Evolutionary conservation across 202 grass and related monocot genomes (phyloP).

Genomic region (Elaeis oleifera): DNA sequence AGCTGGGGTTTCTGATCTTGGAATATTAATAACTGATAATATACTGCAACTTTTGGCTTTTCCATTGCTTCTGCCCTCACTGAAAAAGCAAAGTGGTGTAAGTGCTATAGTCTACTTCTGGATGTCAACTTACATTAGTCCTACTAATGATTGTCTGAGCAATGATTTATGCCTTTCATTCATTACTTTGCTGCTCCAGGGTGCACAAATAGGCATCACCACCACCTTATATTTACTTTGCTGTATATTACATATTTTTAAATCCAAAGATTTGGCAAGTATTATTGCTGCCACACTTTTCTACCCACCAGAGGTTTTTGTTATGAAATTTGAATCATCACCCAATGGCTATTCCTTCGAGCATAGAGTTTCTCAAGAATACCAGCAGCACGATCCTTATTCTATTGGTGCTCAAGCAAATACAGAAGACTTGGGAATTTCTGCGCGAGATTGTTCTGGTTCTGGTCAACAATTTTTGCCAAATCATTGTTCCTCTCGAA

Average conservation of each 20-base stretch:
- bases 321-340: conserved; percentile 29
- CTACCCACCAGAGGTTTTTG: conserved; percentile 50
- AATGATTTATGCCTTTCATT: no score
- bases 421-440: conserved; percentile 21
- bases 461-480: conserved; percentile 13
- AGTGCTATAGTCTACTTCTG: conserved; percentile 6
- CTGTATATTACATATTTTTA: conserved; percentile 97
- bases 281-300: conserved; percentile 81
- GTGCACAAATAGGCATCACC: conserved; percentile 54
- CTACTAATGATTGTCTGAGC: no score
- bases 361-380: conserved; percentile 14
- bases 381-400: conserved; percentile 20
- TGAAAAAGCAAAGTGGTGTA: conserved; percentile 56
- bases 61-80: conserved; percentile 67
- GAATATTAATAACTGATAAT: conserved; percentile 84
- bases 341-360: conserved; percentile 46
- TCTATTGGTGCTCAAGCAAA: conserved; percentile 21
- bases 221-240: conserved; percentile 90
- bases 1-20: conserved; percentile 89
- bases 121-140: no score
- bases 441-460: conserved; percentile 24
- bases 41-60: conserved; percentile 81
- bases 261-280: conserved; percentile 91
- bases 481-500: conserved; percentile 28
- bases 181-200: conserved; percentile 44